Evolutionary conservation across 1,284 basidiomycete genomes (phyloP), one percentile per base, ranked within the genome.

Genomic region (Vanrija sp.): DNA sequence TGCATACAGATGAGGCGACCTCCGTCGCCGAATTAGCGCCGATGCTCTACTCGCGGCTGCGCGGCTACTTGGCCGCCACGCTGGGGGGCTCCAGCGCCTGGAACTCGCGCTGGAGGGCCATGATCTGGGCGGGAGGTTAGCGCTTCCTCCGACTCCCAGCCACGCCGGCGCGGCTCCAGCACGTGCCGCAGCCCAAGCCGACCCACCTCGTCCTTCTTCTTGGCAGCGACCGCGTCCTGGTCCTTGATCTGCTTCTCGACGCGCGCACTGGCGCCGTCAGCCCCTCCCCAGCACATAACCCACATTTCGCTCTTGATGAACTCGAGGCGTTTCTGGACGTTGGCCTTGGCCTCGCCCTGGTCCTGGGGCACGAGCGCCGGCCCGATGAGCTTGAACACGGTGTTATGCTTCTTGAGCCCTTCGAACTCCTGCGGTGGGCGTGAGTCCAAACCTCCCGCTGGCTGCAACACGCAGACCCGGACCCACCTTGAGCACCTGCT

Each of bases 321-420:
- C 58, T 92, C 90, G 40, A 98, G 78, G 6, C 95, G 85, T 56
- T 91, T 97, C 61, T 92, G 85, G 29, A 98, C 91, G 69, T 95
- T 97, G 55, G 78, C 80, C 71, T 88, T 89, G 10, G 95, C 95
- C 65, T 98, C 96, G 6, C 76, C 75, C 65, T 87, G 86, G 62
- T 97, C 94, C 76, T 98, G 95, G 66, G 88, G 85, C 7, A 98
- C 85, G 21, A 98, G 83, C 1, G 93, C 88, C 1, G 92, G 91
- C 0, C 95, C 96, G 45, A 96, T 83, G 46, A 92, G 84, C 78
- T 98, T 98, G 81, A 87, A 98, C 8, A 98, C 83, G 8, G 82
- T 83, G 68, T 94, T 96, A 62, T 86, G 83, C 1, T 85, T 78
- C 47, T 86, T 87, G 54, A 97, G 77, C 25, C 80, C 78, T n/a